Conservation (phyloP, 2,329 filamentous ascomycete genomes). For the Escovopsis weberi region DNA sequence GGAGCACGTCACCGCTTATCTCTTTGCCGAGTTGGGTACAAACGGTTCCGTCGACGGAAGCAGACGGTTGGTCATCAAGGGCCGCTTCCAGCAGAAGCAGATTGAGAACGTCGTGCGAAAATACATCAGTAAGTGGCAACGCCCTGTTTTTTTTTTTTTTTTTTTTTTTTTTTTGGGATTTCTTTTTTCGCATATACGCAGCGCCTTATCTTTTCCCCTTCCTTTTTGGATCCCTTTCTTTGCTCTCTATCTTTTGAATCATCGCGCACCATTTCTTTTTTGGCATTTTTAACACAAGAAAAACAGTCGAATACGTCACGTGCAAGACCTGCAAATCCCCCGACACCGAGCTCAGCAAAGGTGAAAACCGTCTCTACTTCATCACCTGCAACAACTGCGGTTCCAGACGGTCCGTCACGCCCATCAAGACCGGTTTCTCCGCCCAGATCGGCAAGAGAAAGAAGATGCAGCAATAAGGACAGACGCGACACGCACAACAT, state of each 20-base stretch:
- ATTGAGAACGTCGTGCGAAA: constrained; percentile 93
- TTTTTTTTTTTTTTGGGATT: background rate
- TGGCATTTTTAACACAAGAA: too few relatives aligned
- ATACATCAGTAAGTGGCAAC: constrained; percentile 62
- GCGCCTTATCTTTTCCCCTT: too few relatives aligned
- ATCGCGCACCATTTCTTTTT: too few relatives aligned
- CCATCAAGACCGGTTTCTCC: constrained; percentile 99
- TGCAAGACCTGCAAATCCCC: constrained; percentile 97
- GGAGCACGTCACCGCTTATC: constrained; percentile 91
- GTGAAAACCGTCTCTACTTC: constrained; percentile 98
- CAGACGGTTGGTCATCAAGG: constrained; percentile 92
- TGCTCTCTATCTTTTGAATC: background rate
- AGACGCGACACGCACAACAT: constrained; percentile 14
- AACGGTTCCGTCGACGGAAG: constrained; percentile 89
- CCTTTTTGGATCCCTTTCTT: background rate
- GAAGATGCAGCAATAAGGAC: constrained; percentile 52
- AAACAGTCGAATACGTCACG: constrained; percentile 80
- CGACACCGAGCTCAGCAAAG: constrained; percentile 94
- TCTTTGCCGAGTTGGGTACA: constrained; percentile 97
- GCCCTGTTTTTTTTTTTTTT: background rate
- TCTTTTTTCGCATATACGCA: background rate
- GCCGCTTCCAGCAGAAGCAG: constrained; percentile 99
- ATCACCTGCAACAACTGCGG: constrained; percentile 84
- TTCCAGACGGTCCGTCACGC: constrained; percentile 75
- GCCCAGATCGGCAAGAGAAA: constrained; percentile 98